A percentile compares a stretch with the other conserved stretches of the same genome.
Evolutionary conservation across 1,284 basidiomycete species (phyloP).

Genomic region (Psilocybe mexicana): DNA sequence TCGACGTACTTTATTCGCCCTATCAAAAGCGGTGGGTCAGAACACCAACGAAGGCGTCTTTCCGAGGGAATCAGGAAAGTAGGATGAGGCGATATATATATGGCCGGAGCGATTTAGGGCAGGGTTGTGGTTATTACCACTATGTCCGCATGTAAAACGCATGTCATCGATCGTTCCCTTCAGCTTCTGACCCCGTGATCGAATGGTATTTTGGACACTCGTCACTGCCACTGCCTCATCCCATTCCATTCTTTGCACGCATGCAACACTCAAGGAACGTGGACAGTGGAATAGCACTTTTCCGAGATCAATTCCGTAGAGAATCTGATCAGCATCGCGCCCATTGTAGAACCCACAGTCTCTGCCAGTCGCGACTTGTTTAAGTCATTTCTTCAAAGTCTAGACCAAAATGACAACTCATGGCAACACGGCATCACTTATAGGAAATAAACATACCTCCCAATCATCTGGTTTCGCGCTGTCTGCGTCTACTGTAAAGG

Average conservation of each 20-base stretch:
- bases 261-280: constrained; percentile 40
- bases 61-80: too few relatives aligned
- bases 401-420: not conserved
- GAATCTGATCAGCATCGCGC: constrained; percentile 35
- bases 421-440: not conserved
- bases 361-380: constrained; percentile 34
- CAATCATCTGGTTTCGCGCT: constrained; percentile 21
- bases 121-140: not conserved
- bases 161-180: too few relatives aligned
- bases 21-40: not conserved
- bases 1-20: too few relatives aligned
- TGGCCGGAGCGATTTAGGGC: not conserved
- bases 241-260: constrained; percentile 39
- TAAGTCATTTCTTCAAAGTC: constrained; percentile 21
- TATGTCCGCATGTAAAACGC: too few relatives aligned
- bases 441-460: constrained; percentile 13
- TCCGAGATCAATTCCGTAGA: constrained; percentile 34
- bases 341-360: constrained; percentile 28
- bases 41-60: not conserved
- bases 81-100: too few relatives aligned
- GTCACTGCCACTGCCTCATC: constrained; percentile 36
- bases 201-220: too few relatives aligned
- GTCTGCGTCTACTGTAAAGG: constrained; percentile 23
- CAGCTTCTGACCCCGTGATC: too few relatives aligned
- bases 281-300: constrained; percentile 40